Base-by-base conservation (phyloP, 805 yeast genomes). In the Saturnispora gosingensis region DNA sequence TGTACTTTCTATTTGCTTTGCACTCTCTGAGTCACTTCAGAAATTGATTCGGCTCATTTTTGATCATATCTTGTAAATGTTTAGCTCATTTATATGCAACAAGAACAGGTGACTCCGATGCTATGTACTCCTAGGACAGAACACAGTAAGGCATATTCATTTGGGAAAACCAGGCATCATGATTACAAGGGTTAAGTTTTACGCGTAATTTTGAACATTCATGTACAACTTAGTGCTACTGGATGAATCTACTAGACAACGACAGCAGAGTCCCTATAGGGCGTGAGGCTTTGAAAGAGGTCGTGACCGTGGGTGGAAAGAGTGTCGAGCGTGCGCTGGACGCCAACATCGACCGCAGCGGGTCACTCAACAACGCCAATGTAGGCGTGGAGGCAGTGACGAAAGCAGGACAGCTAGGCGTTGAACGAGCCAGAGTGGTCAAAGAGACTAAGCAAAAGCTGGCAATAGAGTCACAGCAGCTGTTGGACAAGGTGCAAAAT, bases 211-310 rank as follows among this genome's bases (percentile, higher is more conserved):
- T 30, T 30, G 34, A 30, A 30, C 13, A 30, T 13, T 30, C 15
- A 13, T 30, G 11, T 30, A 30, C 34, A 10, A 30, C 34, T 30
- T 13, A 13, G 34, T 30, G 2, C 13, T 30, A 30, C n/a, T 11
- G n/a, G 13, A 47, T 47, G 49, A 28, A 47, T 27, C 25, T 47
- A 9, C 16, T 48, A 40, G 38, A 24, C 16, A 30, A 48, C 42
- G 42, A 48, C 28, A 38, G 42, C 35, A n/a, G 43, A 15, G 46
- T 42, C 7, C 22, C 20, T 11, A 20, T 47, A 4, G 49, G 32
- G n/a, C 11, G 20, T 13, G 39, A 27, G 15, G 18, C 49, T 4
- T n/a, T 47, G n/a, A 28, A 27, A 15, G 10, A 30, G 20, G 24
- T 47, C 8, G 45, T 16, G 9, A 16, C 15, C 10, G 28, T 47